These are phyloP conservation scores for Malassezia nana DNA, from an alignment of 1,284 basidiomycete genomes.

Conservation along the genomic window DNA sequence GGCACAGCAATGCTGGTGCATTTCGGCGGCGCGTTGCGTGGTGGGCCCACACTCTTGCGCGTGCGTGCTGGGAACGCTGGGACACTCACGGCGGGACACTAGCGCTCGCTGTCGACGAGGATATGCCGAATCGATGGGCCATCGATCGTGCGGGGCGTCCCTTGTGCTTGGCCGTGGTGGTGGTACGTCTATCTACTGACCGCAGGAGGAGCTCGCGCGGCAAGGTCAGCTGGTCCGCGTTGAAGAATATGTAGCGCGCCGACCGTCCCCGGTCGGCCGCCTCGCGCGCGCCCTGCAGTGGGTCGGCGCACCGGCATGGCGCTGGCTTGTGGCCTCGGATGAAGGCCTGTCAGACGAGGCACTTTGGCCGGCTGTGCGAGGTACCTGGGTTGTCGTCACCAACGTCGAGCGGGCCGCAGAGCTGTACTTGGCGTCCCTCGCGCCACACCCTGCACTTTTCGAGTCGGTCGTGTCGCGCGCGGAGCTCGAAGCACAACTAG, in stretches of 20 bases:
- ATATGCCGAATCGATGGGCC: constrained; percentile 21
- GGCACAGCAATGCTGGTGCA: constrained; percentile 69
- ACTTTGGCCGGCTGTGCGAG: constrained; percentile 59
- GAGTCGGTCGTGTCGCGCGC: constrained; percentile 6
- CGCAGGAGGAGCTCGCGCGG: neutral
- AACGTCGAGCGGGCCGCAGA: constrained; percentile 53
- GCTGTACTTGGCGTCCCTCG: neutral
- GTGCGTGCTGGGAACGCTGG: constrained; percentile 51
- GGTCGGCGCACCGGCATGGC: constrained; percentile 9
- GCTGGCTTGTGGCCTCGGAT: constrained; percentile 18
- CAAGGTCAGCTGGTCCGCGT: neutral
- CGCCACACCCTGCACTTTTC: neutral
- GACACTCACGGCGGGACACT: constrained; percentile 50
- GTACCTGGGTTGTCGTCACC: constrained; percentile 65
- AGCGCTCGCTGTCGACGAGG: constrained; percentile 57
- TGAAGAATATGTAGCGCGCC: neutral
- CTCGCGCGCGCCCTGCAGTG: neutral
- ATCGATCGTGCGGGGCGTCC: constrained; percentile 61
- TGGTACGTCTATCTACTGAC: constrained; percentile 53
- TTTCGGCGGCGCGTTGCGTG: constrained; percentile 72
- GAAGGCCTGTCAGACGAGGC: constrained; percentile 54
- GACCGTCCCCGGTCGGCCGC: neutral
- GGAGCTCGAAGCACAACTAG: neutral
- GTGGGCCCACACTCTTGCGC: constrained; percentile 68
- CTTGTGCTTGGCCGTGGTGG: constrained; percentile 65